Conservation (phyloP, 331 rosid species). For the Ulmus americana region DNA sequence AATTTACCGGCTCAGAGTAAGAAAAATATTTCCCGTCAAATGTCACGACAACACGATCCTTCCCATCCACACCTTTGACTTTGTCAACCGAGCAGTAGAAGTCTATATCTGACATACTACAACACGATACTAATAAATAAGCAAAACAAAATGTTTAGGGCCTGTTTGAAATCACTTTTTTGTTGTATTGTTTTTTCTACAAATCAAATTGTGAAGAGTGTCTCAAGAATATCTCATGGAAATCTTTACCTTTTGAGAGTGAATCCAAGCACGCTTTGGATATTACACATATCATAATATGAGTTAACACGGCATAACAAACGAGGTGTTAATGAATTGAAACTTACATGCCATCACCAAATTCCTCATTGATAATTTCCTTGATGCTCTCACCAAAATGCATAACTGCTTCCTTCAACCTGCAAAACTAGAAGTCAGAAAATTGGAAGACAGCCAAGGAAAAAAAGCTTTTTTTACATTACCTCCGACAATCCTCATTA, state of each 20-base stretch:
- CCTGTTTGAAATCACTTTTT: not conserved
- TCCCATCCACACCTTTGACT: conserved; percentile 80
- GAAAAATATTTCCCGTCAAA: conserved; percentile 87
- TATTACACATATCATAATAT: too few relatives aligned
- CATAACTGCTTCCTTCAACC: conserved; percentile 90
- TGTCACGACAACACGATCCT: conserved; percentile 76
- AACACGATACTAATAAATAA: conserved; percentile 20
- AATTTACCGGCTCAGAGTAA: conserved; percentile 69
- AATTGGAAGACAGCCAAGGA: conserved; percentile 1
- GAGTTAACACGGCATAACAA: too few relatives aligned
- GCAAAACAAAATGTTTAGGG: conserved; percentile 3
- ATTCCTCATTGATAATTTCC: conserved; percentile 84
- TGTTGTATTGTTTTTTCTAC: too few relatives aligned
- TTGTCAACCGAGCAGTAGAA: conserved; percentile 95
- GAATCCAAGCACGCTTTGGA: too few relatives aligned
- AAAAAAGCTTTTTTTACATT: too few relatives aligned
- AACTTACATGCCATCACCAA: conserved; percentile 97
- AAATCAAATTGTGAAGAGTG: too few relatives aligned
- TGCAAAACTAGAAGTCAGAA: conserved; percentile 27
- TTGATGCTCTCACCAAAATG: conserved; percentile 98
- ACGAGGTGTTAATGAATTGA: not conserved
- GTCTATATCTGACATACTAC: conserved; percentile 90
- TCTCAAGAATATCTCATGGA: too few relatives aligned
- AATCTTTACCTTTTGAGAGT: too few relatives aligned
- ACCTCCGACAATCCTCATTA: too few relatives aligned